Evolutionary conservation across 2,329 filamentous ascomycete species (phyloP), one percentile per base, ranked within the genome.

Genomic region (Fusarium coicis): DNA sequence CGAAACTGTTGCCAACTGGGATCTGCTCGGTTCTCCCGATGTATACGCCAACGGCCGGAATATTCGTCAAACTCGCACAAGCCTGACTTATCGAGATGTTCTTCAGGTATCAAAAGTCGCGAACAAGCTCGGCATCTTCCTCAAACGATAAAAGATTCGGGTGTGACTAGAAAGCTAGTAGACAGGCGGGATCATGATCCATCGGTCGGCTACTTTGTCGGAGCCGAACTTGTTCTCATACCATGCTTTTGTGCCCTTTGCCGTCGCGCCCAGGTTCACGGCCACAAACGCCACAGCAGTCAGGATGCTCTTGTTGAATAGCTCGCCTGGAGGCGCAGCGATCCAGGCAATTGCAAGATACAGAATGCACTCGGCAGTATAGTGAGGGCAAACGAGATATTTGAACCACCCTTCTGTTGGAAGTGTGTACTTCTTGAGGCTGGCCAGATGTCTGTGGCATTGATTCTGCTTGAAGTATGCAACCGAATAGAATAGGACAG

Each of bases 71-170:
- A 90, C 86, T 16, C 88, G 93, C 63, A 89, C 90, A 32, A 95
- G 93, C 81, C 83, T 96, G 73, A 96, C 93, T 3, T 96, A 93
- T 82, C 87, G 96, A 73, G 95, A 98, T 84, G 96, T 98, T 44
- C 83, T 96, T 74, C 93, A 92, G 78, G 93, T 97, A 23, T 92
- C 92, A 12, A 93, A 91, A 74, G 82, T 94, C 28, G 93, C 92
- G 34, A 90, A 85, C 79, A 93, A 90, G 76, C 83, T 95, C 60
- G 91, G 88, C 69, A 86, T 84, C 60, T 82, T 86, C 46, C 77
- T 80, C 56, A 85, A 81, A 74, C 82, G 81, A 62, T 85, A 70
- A 82, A 71, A 43, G 10, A 44, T 34, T 15, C 53, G 43, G 54
- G 52, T 82, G 75, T 52, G 49, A 34, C 28, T 50, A 11, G 28